These are phyloP conservation scores for Dicorynia guianensis DNA, from an alignment of 306 rosid genomes.

Conservation along the genomic window DNA sequence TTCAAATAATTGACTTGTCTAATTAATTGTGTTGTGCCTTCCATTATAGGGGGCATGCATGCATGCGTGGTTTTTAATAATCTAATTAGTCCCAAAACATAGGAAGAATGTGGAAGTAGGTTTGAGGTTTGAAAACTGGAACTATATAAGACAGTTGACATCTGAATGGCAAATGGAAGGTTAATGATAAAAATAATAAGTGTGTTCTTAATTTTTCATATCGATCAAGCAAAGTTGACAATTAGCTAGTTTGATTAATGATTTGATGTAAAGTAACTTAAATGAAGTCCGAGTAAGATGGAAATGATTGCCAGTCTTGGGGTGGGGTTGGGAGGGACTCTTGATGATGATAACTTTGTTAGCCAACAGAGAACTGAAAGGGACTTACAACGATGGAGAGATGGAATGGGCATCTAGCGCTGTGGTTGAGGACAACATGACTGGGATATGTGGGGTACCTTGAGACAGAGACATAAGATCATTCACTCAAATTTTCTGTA, in stretches of 20 bases:
- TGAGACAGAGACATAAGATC: constrained; percentile 64
- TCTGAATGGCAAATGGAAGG: constrained; percentile 22
- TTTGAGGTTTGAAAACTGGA: constrained; percentile 46
- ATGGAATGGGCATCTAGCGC: constrained; percentile 84
- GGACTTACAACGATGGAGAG: constrained; percentile 81
- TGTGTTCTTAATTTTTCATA: constrained; percentile 12
- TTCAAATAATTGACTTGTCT: constrained; percentile 48
- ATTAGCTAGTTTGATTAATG: constrained; percentile 34
- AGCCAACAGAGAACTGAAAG: constrained; percentile 62
- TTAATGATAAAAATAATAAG: neutral
- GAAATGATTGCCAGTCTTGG: constrained; percentile 57
- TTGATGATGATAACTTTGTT: constrained; percentile 65
- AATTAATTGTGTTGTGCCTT: constrained; percentile 17
- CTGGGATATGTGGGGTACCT: constrained; percentile 81
- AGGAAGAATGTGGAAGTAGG: constrained; percentile 21
- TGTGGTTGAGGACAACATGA: constrained; percentile 81
- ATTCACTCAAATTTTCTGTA: constrained; percentile 46
- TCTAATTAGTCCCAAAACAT: constrained; percentile 2
- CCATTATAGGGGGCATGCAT: constrained; percentile 10
- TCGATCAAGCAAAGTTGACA: constrained; percentile 34
- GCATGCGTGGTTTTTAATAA: neutral
- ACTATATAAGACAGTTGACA: constrained; percentile 7
- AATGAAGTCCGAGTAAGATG: constrained; percentile 22
- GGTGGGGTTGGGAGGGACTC: constrained; percentile 51
- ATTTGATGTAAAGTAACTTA: constrained; percentile 15